These are phyloP conservation scores for Cornus suecica DNA, from an alignment of 148 eudicot species.

Conservation along the genomic window DNA sequence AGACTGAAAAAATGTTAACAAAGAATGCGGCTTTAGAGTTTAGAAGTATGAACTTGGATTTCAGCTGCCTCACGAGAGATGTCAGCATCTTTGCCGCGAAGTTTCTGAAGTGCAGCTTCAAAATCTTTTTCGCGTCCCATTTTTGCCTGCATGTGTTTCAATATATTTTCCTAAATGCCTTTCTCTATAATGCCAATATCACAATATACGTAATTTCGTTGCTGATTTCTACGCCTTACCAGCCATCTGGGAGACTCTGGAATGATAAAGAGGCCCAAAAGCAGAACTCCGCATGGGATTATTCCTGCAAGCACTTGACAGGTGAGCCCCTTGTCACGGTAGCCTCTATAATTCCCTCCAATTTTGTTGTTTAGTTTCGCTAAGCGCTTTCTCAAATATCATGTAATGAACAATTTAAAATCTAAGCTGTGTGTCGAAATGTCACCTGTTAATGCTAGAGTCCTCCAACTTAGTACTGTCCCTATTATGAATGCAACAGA, in stretches of 20 bases:
- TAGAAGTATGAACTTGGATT: slow-evolving; percentile 52
- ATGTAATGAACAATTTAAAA: not conserved
- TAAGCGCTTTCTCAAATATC: not conserved
- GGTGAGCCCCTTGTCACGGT: slow-evolving; percentile 11
- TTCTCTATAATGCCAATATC: not conserved
- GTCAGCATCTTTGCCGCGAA: slow-evolving; percentile 73
- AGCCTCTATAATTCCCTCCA: not conserved
- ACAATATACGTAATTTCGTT: not conserved
- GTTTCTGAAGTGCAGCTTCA: slow-evolving; percentile 57
- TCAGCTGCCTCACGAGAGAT: slow-evolving; percentile 73
- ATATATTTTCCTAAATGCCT: not conserved
- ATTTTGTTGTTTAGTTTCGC: not conserved
- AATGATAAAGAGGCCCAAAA: slow-evolving; percentile 69
- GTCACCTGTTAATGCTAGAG: slow-evolving; percentile 72
- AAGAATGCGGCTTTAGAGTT: not conserved
- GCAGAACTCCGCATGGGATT: slow-evolving; percentile 64
- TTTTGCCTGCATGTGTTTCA: slow-evolving; percentile 53
- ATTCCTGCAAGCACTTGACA: slow-evolving; percentile 54
- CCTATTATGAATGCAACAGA: slow-evolving; percentile 81
- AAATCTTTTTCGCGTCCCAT: slow-evolving; percentile 59
- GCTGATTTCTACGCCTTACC: slow-evolving; percentile 39
- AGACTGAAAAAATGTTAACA: not conserved
- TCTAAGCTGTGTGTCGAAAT: no score
- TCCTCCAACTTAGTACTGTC: slow-evolving; percentile 72
- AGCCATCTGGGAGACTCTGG: slow-evolving; percentile 99